A percentile compares a stretch with the other conserved stretches of the same genome.
Evolutionary conservation across 139 green algal genomes (phyloP).

Genomic region (Gonium pectorale): DNA sequence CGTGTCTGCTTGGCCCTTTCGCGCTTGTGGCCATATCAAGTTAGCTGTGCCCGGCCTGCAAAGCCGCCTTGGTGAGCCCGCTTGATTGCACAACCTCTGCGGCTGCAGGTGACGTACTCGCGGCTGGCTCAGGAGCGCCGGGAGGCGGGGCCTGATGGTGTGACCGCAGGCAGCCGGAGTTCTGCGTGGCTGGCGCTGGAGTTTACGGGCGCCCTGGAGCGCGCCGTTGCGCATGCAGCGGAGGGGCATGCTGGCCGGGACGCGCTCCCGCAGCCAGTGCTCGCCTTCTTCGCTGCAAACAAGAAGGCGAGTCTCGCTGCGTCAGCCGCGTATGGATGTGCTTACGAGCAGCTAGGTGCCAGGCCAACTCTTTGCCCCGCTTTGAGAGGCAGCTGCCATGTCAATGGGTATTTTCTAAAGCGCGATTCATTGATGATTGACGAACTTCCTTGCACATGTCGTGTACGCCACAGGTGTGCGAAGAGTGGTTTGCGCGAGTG

Average conservation of each 20-base stretch:
- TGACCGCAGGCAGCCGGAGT: background rate
- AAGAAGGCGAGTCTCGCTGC: slow-evolving; percentile 64
- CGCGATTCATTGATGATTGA: no score
- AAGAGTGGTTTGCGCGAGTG: slow-evolving; percentile 76
- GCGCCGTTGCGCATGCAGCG: slow-evolving; percentile 38
- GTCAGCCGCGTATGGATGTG: no score
- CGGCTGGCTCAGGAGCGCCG: slow-evolving; percentile 27
- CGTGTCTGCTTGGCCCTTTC: no score
- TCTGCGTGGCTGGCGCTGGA: slow-evolving; percentile 53
- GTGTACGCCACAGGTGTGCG: slow-evolving; percentile 69
- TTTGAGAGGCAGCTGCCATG: no score
- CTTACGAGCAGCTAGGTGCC: no score
- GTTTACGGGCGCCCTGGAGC: slow-evolving; percentile 61
- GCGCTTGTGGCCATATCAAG: no score
- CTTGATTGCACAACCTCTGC: no score
- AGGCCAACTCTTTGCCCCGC: no score
- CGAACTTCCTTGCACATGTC: background rate
- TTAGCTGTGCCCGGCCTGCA: no score
- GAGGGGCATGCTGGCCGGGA: slow-evolving; percentile 39
- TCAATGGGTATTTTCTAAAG: no score
- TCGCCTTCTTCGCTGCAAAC: slow-evolving; percentile 70
- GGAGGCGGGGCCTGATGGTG: background rate
- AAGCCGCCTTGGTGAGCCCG: no score
- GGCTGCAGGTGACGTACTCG: slow-evolving; percentile 22
- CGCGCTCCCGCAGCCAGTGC: slow-evolving; percentile 20